Percentiles rank a stretch among this genome's conserved stretches.
These are phyloP conservation scores for Lactuca saligna DNA, from an alignment of 129 eudicot genomes.

Conservation along the genomic window DNA sequence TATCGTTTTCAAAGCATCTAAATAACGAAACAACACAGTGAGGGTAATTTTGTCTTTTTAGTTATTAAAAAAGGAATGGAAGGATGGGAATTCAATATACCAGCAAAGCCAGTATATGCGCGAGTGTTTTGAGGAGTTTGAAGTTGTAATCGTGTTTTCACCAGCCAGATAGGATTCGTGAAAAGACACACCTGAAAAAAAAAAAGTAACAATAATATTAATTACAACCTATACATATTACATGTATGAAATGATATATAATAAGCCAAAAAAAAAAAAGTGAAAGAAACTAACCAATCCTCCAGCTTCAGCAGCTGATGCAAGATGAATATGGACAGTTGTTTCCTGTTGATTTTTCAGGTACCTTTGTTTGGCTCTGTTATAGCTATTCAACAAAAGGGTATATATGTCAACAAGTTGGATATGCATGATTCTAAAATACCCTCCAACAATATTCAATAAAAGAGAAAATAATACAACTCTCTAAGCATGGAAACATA, in stretches of 20 bases:
- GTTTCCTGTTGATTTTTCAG: constrained; percentile 55
- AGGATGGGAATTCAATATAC: constrained; percentile 38
- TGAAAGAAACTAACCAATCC: constrained; percentile 67
- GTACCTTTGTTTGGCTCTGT: constrained; percentile 91
- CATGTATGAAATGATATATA: background rate
- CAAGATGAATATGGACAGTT: constrained; percentile 75
- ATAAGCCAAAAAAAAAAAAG: background rate
- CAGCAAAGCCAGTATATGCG: constrained; percentile 81
- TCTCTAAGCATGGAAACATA: background rate
- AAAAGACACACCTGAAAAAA: constrained; percentile 71
- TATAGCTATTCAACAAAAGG: constrained; percentile 53
- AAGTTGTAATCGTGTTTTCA: constrained; percentile 97
- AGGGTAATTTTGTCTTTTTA: background rate
- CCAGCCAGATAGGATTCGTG: constrained; percentile 99
- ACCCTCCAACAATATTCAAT: background rate
- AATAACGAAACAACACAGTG: background rate
- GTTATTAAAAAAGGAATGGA: no score
- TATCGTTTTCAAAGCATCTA: constrained; percentile 95
- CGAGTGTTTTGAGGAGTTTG: constrained; percentile 83
- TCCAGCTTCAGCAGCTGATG: constrained; percentile 99
- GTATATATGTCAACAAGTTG: constrained; percentile 15
- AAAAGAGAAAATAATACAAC: constrained; percentile 9
- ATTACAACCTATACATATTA: constrained; percentile 8
- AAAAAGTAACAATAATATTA: constrained; percentile 4
- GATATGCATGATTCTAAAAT: background rate